Percentiles rank a stretch among this genome's conserved stretches.
Conservation (phyloP, 768 basidiomycete species). For the Trametes villosa region DNA sequence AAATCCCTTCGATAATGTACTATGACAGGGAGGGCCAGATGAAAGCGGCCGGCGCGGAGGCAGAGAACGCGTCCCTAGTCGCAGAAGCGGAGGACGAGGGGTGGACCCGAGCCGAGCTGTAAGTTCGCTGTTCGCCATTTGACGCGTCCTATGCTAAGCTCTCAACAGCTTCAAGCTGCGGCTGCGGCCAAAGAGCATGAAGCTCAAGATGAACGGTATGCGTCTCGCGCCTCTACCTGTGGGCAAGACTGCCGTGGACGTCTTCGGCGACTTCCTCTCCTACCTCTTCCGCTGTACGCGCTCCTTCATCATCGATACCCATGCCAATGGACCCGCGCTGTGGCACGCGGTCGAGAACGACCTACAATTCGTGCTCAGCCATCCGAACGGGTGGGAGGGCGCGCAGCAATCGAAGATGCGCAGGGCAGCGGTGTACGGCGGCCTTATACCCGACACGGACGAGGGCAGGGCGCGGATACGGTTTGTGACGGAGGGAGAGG, state of each 20-base stretch:
- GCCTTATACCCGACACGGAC: conserved; percentile 75
- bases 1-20: conserved; percentile 79
- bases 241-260: conserved; percentile 69
- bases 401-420: conserved; percentile 82
- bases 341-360: conserved; percentile 74
- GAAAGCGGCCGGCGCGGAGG: conserved; percentile 78
- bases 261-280: conserved; percentile 78
- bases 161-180: conserved; percentile 74
- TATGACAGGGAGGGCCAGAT: conserved; percentile 69
- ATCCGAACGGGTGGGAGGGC: conserved; percentile 85
- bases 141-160: neutral
- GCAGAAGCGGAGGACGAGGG: conserved; percentile 77
- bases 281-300: conserved; percentile 78
- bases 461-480: conserved; percentile 73
- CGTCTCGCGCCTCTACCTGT: conserved; percentile 68
- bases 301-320: conserved; percentile 79
- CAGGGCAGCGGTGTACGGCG: conserved; percentile 69
- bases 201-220: conserved; percentile 85
- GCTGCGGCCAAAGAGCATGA: conserved; percentile 76
- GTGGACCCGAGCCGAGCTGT: conserved; percentile 81
- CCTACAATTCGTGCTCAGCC: conserved; percentile 75
- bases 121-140: conserved; percentile 34
- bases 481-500: conserved; percentile 85
- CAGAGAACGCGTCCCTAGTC: conserved; percentile 59
- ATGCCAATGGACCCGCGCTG: conserved; percentile 70